Evolutionary conservation across 2,329 filamentous ascomycete species (phyloP).

Genomic region (Pseudogymnoascus sp.): DNA sequence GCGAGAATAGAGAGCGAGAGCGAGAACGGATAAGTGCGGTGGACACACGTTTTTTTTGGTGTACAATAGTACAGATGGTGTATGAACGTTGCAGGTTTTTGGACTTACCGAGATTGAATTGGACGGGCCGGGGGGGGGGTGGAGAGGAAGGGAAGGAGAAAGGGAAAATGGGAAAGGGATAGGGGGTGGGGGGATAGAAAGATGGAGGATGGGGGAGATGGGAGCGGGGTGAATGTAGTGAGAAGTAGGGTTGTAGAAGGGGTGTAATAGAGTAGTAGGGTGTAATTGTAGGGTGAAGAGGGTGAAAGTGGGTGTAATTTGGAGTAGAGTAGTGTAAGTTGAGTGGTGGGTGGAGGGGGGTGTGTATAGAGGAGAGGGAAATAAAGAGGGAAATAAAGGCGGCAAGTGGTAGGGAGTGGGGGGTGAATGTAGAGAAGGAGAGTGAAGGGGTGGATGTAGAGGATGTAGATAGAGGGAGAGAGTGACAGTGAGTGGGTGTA

Average conservation of each 20-base stretch:
- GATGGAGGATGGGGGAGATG: neutral
- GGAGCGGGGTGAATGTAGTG: neutral
- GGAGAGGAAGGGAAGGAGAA: neutral
- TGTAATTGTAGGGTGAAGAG: neutral
- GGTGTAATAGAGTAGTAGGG: neutral
- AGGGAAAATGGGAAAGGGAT: too few species aligned
- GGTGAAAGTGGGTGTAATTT: neutral
- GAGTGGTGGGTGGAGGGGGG: neutral
- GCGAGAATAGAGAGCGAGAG: constrained; percentile 11
- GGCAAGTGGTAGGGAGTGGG: neutral
- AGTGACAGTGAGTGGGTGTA: neutral
- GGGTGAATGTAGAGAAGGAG: neutral
- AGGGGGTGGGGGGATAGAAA: neutral
- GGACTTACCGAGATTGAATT: neutral
- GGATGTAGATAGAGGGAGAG: neutral
- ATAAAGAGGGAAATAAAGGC: neutral
- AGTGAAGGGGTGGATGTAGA: too few species aligned
- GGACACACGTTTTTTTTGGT: neutral
- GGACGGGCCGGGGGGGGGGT: neutral
- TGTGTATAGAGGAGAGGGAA: neutral
- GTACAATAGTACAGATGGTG: neutral
- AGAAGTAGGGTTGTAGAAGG: neutral
- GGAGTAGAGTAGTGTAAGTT: neutral
- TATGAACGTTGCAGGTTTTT: neutral
- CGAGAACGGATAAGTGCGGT: neutral